phyloP scores from a whole-genome alignment of 2,329 filamentous ascomycete genomes.

The Tricladium varicosporioides region DNA sequence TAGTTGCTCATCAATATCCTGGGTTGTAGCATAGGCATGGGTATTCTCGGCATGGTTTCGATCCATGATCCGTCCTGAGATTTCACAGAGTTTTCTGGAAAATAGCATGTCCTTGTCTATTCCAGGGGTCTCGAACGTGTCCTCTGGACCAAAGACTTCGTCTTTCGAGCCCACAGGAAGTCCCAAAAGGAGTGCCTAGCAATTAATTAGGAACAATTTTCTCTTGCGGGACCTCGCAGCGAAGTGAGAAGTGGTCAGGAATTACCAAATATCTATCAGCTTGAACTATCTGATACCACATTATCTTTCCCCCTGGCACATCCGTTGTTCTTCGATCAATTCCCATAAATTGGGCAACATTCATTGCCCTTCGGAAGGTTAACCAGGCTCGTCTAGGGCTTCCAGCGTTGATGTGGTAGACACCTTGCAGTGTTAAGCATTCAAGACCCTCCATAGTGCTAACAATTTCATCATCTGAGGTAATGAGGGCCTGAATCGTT shows the following conservation, averaged over 20 bases:
- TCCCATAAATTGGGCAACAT: conserved; percentile 38
- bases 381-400: conserved; percentile 50
- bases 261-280: conserved; percentile 15
- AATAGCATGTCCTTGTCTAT: conserved; percentile 25
- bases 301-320: conserved; percentile 3
- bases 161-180: conserved; percentile 24
- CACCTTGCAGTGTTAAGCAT: conserved; percentile 47
- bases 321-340: conserved; percentile 6
- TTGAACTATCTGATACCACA: conserved; percentile 16
- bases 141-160: conserved; percentile 18
- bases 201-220: background rate
- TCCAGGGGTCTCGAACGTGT: conserved; percentile 28
- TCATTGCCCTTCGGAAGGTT: conserved; percentile 45
- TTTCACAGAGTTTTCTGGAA: conserved; percentile 20
- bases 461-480: conserved; percentile 36
- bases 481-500: conserved; percentile 24
- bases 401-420: conserved; percentile 47
- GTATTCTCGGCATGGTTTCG: conserved; percentile 27
- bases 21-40: conserved; percentile 29
- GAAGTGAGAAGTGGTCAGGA: background rate
- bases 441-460: conserved; percentile 50
- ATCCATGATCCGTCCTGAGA: conserved; percentile 29
- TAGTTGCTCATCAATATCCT: conserved; percentile 32
- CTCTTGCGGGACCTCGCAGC: background rate
- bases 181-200: conserved; percentile 28